Base-by-base conservation (phyloP, 2,329 filamentous ascomycete genomes). In the Claviceps cyperi region DNA sequence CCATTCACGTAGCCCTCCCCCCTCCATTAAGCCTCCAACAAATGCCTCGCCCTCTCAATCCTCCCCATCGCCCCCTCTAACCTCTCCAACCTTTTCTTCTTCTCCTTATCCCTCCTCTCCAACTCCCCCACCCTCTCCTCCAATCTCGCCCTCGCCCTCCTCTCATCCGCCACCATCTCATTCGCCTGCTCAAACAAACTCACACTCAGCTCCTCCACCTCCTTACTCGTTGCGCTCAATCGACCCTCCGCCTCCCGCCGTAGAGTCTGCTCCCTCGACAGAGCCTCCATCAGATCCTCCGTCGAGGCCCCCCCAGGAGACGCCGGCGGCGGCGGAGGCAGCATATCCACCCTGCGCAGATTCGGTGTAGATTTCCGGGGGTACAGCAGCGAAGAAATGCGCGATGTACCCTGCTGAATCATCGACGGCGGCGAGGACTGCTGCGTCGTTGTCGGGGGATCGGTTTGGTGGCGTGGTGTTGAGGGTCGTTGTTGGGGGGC, bases 141-240 rank as follows among this genome's bases (percentile, higher is more conserved):
- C 22, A 92, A 72, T 59, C 75, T 77, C 5, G 83, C 84, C 52
- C 84, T 70, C 36, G 83, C 83, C 51, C 79, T 75, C 43, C 86
- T 71, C 70, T 92, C 86, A 17, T 76, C 72, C 2, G 86, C 85
- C 19, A 92, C 86, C 86, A 92, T 92, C 67, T 89, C 81, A 63
- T 92, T 92, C 48, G 86, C 86, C 69, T 90, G 82, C 67, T 86
- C 81, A 63, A 92, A 92, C 49, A 92, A 69, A 47, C 76, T 77
- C 19, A 78, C 83, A 59, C 78, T 86, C 55, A 92, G 70, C 66
- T 92, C 86, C 66, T 91, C 86, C 19, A 91, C 76, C 69, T 92
- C 86, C 13, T 70, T 73, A 59, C 78, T 81, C 47, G 85, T 83
- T 47, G 80, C 76, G 55, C 73, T 74, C 19, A 87, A 69, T 54